Base-by-base conservation (phyloP, 805 yeast species). In the Huiozyma naganishii region DNA sequence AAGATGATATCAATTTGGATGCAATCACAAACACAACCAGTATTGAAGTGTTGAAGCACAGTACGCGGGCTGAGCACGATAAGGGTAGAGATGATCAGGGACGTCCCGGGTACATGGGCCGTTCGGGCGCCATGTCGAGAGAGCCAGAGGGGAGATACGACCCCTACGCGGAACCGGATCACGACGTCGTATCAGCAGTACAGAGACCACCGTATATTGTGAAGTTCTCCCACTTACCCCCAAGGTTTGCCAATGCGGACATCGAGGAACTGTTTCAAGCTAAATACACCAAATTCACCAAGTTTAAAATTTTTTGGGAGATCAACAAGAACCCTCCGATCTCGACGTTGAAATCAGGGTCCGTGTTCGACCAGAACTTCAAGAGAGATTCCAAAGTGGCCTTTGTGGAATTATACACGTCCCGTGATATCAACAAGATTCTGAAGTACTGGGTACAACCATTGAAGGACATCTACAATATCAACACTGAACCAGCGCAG, bases 271-370 rank as follows among this genome's bases (percentile, higher is more conserved):
- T 83, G 32, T 79, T 83, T 57, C 67, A 70, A 41, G 76, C 86
- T 45, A 69, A 86, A 48, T 80, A 71, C 54, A 76, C 81, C 45
- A 68, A 69, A 32, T 74, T 66, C 50, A 70, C 69, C 42, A 79
- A 80, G 57, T 73, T 76, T 57, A 80, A 81, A 53, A 65, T 83
- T 17, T 72, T 80, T 52, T 73, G 76, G 68, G 80, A 77, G 50
- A 67, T 77, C n/a, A 64, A 67, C 41, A 73, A 68, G 49, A 80
- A 78, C 54, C 77, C 82, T 28, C 78, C 85, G 1, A 79, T 82
- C 59, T 78, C 78, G 1, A 83, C 80, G 48, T 57, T 81, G 47
- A 55, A 59, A n/a, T 61, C 72, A 6, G 62, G 67, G n/a, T 65
- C 66, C 7, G 80, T 78, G 35, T 64, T 80, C 52, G 69, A 69